phyloP scores from a whole-genome alignment of 192 early-diverging fungal species.

The Haplosporangium gracile region DNA sequence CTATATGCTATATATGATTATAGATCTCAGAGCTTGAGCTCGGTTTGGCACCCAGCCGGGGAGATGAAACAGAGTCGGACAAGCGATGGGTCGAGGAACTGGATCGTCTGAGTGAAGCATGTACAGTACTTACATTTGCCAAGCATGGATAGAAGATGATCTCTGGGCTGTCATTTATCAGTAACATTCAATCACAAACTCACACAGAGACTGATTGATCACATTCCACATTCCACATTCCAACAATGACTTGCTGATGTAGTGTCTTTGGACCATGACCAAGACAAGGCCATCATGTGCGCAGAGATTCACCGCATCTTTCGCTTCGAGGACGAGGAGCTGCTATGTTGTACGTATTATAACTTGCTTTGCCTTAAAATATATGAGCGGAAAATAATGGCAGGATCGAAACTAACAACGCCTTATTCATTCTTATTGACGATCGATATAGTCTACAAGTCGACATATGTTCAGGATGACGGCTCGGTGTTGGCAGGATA shows the following conservation, averaged over 20 bases:
- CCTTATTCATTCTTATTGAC: no score
- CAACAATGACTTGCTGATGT: not conserved
- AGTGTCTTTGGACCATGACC: conserved; percentile 57
- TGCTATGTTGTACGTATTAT: conserved; percentile 31
- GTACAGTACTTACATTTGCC: conserved; percentile 13
- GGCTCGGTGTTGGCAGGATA: conserved; percentile 25
- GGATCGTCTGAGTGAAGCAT: conserved; percentile 53
- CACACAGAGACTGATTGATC: not conserved
- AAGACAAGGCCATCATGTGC: conserved; percentile 50
- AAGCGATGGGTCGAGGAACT: conserved; percentile 41
- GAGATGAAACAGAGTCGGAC: conserved; percentile 40
- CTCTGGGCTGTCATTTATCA: not conserved
- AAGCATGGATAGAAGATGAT: not conserved
- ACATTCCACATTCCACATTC: not conserved
- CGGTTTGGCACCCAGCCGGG: conserved; percentile 11
- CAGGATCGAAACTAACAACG: not conserved
- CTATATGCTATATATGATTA: no score
- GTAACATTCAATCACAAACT: no score
- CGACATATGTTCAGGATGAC: conserved; percentile 33
- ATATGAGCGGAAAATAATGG: not conserved
- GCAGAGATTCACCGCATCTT: conserved; percentile 42
- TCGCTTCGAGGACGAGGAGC: conserved; percentile 37
- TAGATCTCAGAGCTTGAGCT: conserved; percentile 47
- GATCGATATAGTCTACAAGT: conserved; percentile 34
- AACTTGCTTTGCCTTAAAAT: not conserved